Percentiles rank a stretch among this genome's conserved stretches.
Conservation (phyloP, 2,329 filamentous ascomycete genomes). For the Penicillium sumatraense region DNA sequence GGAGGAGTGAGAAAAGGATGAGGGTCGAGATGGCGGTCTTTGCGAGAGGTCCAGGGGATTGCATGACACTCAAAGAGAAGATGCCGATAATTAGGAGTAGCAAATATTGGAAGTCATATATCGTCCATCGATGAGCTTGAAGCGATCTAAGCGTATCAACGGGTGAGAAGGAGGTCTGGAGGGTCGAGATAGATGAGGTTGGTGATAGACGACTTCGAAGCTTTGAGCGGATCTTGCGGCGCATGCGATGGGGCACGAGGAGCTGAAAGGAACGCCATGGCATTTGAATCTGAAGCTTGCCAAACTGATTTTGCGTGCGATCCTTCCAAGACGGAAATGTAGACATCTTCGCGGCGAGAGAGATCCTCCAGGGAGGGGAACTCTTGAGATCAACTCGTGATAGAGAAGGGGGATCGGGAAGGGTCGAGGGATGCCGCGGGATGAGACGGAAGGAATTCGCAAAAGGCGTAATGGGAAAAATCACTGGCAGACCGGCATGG, state of each 20-base stretch:
- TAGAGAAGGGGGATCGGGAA: not conserved
- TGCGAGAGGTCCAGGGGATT: conserved; percentile 73
- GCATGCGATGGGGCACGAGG: conserved; percentile 66
- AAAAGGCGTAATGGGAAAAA: not conserved
- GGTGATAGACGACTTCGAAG: conserved; percentile 69
- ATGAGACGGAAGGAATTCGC: conserved; percentile 27
- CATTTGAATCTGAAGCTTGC: conserved; percentile 51
- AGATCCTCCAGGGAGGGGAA: conserved; percentile 25
- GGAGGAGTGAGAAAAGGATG: conserved; percentile 71
- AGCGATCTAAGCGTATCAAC: conserved; percentile 76
- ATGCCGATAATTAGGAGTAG: conserved; percentile 74
- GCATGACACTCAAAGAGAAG: conserved; percentile 83
- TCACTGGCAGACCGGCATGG: conserved; percentile 20
- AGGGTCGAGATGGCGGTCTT: conserved; percentile 74
- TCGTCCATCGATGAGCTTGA: conserved; percentile 76
- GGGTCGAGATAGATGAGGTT: conserved; percentile 72
- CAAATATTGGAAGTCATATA: conserved; percentile 84
- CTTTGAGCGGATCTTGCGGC: conserved; percentile 70
- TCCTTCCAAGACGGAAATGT: conserved; percentile 53
- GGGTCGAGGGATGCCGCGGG: conserved; percentile 24
- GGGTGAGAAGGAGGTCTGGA: conserved; percentile 83
- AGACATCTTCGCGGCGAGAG: conserved; percentile 37
- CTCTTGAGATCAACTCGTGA: conserved; percentile 20
- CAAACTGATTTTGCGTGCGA: conserved; percentile 47
- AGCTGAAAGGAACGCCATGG: conserved; percentile 56